Percentiles rank a stretch among this genome's conserved stretches.
phyloP scores from a whole-genome alignment of 2,329 filamentous ascomycete genomes.

The Hypoxylon sp. region DNA sequence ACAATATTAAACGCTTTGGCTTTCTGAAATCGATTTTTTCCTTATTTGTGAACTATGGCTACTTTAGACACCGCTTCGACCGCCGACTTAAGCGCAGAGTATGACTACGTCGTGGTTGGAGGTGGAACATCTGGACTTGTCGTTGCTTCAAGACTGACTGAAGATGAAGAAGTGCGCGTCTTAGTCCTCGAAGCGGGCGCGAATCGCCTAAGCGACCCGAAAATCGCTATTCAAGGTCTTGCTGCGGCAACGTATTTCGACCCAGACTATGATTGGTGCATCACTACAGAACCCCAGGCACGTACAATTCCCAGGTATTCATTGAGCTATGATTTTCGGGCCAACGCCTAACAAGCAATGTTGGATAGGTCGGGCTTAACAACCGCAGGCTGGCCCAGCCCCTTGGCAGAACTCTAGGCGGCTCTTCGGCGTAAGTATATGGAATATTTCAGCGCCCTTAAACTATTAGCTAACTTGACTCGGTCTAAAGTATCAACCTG shows the following conservation, averaged over 20 bases:
- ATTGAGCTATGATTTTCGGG: not conserved
- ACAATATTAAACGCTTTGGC: not conserved
- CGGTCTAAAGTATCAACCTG: constrained; percentile 14
- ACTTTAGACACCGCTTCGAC: constrained; percentile 7
- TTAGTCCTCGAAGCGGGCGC: constrained; percentile 46
- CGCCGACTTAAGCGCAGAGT: constrained; percentile 8
- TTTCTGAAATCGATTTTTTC: not conserved
- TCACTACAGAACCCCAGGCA: constrained; percentile 29
- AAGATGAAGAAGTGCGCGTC: constrained; percentile 46
- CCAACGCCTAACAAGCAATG: not conserved
- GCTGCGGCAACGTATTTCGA: constrained; percentile 15
- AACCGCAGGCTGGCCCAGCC: constrained; percentile 30
- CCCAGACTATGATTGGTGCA: constrained; percentile 33
- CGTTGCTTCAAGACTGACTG: constrained; percentile 36
- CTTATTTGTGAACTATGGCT: constrained; percentile 5
- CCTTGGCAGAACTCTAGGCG: constrained; percentile 27
- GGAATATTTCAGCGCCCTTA: not conserved
- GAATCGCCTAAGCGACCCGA: constrained; percentile 24
- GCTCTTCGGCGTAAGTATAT: constrained; percentile 29
- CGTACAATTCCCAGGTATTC: not conserved
- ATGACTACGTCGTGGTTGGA: constrained; percentile 37
- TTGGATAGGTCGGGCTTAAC: constrained; percentile 14
- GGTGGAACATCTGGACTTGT: constrained; percentile 38
- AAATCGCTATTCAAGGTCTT: constrained; percentile 25
- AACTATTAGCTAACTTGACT: constrained; percentile 2